Evolutionary conservation across 345 rosid genomes (phyloP), one percentile per base, ranked within the genome.

Genomic region (Rubroshorea leprosula): DNA sequence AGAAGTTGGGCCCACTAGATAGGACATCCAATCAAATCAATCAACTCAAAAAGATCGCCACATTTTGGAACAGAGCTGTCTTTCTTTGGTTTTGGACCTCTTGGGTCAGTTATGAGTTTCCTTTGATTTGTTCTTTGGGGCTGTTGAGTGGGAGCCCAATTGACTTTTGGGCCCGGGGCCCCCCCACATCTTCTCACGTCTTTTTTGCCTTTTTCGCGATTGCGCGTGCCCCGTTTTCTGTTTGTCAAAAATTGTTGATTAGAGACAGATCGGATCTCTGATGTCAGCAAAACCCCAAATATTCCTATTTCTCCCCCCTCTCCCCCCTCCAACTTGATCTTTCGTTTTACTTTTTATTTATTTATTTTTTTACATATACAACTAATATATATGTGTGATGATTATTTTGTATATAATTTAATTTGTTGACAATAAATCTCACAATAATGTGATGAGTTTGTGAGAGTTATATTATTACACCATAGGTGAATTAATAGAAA

Each of bases 101-200:
- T 26, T 65, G 71, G 71, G 76, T 54, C 70, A 60, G 60, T 68
- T n/a, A n/a, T n/a, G n/a, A n/a, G n/a, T n/a, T n/a, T n/a, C n/a
- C 45, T 55, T 16, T 38, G 23, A 10, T 8, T 38, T 31, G 9
- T 8, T 38, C 50, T 20, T 43, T 72, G 58, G 80, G 80, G 73
- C 77, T 72, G 80, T 69, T 67, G 69, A 63, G 69, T 52, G 70
- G 74, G 59, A 69, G 62, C 63, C 71, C 68, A 51, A 41, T 14
- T 27, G 12, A 6, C 9, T 4, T 35, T 35, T 35, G 9, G 41
- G 41, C 41, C 41, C 41, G 1, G 1, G 5, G 43, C 69, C 69
- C 46, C 62, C 18, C 14, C 53, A 31, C 47, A n/a, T n/a, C n/a
- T n/a, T n/a, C n/a, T n/a, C n/a, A n/a, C n/a, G n/a, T n/a, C 49